Conservation (phyloP, 257 asterid genomes). For the Fraxinus anomala region DNA sequence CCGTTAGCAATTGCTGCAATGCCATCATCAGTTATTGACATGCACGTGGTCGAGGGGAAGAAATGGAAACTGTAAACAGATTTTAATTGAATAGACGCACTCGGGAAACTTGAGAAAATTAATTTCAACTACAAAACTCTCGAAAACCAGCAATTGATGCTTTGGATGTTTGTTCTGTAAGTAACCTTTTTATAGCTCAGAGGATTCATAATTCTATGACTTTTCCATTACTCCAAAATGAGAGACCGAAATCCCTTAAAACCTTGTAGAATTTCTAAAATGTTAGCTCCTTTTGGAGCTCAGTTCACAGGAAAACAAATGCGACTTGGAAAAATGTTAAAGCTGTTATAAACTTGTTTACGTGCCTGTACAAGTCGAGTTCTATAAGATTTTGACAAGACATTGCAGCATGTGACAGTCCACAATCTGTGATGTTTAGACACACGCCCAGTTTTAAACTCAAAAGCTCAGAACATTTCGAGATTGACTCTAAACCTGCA, state of each 20-base stretch:
- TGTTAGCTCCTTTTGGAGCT: background rate
- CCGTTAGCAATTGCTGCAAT: slow-evolving; percentile 34
- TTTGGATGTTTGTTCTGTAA: background rate
- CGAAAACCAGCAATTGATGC: too few relatives aligned
- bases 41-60: slow-evolving; percentile 26
- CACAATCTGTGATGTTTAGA: slow-evolving; percentile 36
- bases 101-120: background rate
- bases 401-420: slow-evolving; percentile 31
- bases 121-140: background rate
- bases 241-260: background rate
- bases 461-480: slow-evolving; percentile 31
- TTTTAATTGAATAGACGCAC: background rate
- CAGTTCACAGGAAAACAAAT: background rate
- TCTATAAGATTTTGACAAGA: slow-evolving; percentile 32
- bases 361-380: slow-evolving; percentile 46
- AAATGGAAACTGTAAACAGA: background rate
- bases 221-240: background rate
- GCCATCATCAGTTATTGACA: slow-evolving; percentile 33
- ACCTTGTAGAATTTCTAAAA: background rate
- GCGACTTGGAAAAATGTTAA: background rate
- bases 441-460: slow-evolving; percentile 40
- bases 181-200: too few relatives aligned
- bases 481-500: slow-evolving; percentile 26
- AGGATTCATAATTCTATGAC: too few relatives aligned
- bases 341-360: background rate